Evolutionary conservation across 345 rosid genomes (phyloP), one percentile per base, ranked within the genome.

Genomic region (Citrus reticulata): DNA sequence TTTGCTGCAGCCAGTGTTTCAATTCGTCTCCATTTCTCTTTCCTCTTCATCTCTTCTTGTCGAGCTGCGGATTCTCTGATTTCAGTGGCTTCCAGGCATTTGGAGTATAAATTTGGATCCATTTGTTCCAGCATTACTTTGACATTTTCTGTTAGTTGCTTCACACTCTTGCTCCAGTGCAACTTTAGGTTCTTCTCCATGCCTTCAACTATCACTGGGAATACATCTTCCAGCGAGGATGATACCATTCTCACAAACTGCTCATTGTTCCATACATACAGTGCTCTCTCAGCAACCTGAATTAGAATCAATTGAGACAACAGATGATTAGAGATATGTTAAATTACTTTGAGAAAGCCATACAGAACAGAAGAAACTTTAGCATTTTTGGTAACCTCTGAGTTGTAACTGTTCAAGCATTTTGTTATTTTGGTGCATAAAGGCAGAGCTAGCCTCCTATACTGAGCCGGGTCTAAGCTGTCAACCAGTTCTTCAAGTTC

Each of bases 131-230:
- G 82, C 91, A 92, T 86, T 29, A 24, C 57, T 83, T 89, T 87
- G 3, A 89, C 89, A 55, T 83, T 87, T 55, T 86, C 87, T 24
- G 92, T 90, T 70, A 90, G 68, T 77, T 90, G 93, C 77, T 86
- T 83, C 30, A 92, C 90, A 42, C 88, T 87, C n/a, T 78, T 78
- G 86, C 89, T 91, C 95, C 93, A 91, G 24, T 90, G 93, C 81
- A 72, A 37, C 81, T 81, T 85, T 30, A 91, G 78, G 79, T 91
- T 91, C 86, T 64, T 86, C 81, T 90, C 92, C 88, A 91, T 71
- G 35, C 89, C 89, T 84, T 87, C 87, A 22, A 90, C 87, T 16
- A 87, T 82, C 39, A 89, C 82, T 0, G 91, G 90, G 64, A 90
- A 86, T 77, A 89, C 90, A 13, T 92, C 91, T 58, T 92, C 87